Evolutionary conservation across 2,329 filamentous ascomycete species (phyloP).

Genomic region (Fusarium liriodendri): DNA sequence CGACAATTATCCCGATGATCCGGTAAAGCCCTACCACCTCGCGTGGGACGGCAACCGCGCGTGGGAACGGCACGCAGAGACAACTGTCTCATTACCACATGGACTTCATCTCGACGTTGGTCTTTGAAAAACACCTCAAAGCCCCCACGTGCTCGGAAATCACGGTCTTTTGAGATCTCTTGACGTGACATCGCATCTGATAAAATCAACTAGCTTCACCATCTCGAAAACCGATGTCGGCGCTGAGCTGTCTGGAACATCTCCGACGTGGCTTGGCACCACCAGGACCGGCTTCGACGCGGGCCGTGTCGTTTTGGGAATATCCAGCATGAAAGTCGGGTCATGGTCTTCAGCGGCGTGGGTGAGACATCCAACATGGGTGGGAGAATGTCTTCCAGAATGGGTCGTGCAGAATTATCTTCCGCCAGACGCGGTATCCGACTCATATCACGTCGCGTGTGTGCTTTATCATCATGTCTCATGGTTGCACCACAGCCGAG

Average conservation of each 20-base stretch:
- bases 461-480: neutral
- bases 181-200: neutral
- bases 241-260: conserved; percentile 1
- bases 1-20: neutral
- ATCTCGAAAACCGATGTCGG: conserved; percentile 15
- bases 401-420: conserved; percentile 3
- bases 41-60: neutral
- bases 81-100: neutral
- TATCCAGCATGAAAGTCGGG: neutral
- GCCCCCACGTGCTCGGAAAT: neutral
- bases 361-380: neutral
- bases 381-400: neutral
- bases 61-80: neutral
- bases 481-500: neutral
- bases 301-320: conserved; percentile 12
- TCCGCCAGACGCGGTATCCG: neutral
- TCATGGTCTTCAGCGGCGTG: conserved; percentile 9
- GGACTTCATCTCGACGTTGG: neutral
- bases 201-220: conserved; percentile 10
- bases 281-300: neutral
- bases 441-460: neutral
- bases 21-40: neutral
- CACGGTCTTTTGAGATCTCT: neutral
- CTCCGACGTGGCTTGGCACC: conserved; percentile 4
- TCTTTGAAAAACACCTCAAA: neutral